These are phyloP conservation scores for Nannizziopsis arthrosporioides DNA, from an alignment of 2,329 filamentous ascomycete genomes.

Conservation along the genomic window DNA sequence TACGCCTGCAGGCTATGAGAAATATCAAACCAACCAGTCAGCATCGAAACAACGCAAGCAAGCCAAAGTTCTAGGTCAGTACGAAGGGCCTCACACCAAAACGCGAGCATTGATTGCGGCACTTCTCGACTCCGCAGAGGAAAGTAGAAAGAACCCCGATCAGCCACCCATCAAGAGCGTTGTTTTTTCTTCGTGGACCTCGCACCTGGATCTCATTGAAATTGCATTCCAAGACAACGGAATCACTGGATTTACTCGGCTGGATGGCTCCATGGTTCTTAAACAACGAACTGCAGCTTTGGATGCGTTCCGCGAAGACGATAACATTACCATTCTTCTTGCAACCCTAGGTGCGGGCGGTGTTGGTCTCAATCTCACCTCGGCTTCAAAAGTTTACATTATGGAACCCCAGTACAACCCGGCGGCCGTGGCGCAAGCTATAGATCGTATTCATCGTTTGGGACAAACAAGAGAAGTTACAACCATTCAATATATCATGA, in stretches of 20 bases:
- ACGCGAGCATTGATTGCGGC: slow-evolving; percentile 70
- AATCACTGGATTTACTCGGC: slow-evolving; percentile 55
- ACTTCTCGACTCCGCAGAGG: slow-evolving; percentile 52
- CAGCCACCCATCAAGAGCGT: slow-evolving; percentile 81
- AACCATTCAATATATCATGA: slow-evolving; percentile 86
- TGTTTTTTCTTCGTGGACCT: slow-evolving; percentile 93
- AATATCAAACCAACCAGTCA: slow-evolving; percentile 45
- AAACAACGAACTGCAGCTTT: slow-evolving; percentile 62
- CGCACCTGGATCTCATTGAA: slow-evolving; percentile 84
- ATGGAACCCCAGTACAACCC: slow-evolving; percentile 99
- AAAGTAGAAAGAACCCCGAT: slow-evolving; percentile 38
- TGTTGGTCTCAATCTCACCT: slow-evolving; percentile 78
- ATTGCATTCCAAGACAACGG: slow-evolving; percentile 54
- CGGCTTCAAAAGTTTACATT: slow-evolving; percentile 77
- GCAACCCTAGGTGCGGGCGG: slow-evolving; percentile 89
- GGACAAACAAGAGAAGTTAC: slow-evolving; percentile 80
- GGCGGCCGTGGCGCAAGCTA: slow-evolving; percentile 82
- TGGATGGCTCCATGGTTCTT: slow-evolving; percentile 82
- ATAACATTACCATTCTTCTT: slow-evolving; percentile 63
- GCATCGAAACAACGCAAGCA: slow-evolving; percentile 39
- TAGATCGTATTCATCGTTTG: slow-evolving; percentile 83
- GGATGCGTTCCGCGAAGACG: slow-evolving; percentile 62
- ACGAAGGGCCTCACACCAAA: slow-evolving; percentile 83
- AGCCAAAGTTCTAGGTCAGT: slow-evolving; percentile 53
- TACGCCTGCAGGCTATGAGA: slow-evolving; percentile 44